phyloP scores from a whole-genome alignment of 2,329 filamentous ascomycete genomes.

The Fusarium domesticum region DNA sequence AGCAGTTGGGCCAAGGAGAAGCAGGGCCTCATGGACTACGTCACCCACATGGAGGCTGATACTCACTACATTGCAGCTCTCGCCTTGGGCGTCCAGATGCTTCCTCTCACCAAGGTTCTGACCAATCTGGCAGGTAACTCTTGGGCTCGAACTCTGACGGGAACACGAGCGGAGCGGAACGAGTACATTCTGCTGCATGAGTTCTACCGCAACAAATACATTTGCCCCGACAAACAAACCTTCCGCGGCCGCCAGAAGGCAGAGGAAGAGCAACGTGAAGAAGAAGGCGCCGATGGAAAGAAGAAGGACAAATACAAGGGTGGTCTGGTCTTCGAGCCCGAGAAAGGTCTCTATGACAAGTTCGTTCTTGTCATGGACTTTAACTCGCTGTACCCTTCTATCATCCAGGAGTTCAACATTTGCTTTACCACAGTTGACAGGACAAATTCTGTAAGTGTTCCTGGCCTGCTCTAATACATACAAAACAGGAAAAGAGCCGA shows the following conservation, averaged over 20 bases:
- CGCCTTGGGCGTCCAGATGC: constrained; percentile 82
- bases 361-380: constrained; percentile 99
- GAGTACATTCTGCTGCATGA: constrained; percentile 99
- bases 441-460: constrained; percentile 58
- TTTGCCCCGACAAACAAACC: constrained; percentile 90
- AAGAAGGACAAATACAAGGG: constrained; percentile 99
- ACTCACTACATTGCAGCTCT: constrained; percentile 94
- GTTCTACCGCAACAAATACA: constrained; percentile 95
- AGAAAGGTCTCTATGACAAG: constrained; percentile 96
- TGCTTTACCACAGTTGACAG: constrained; percentile 98
- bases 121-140: constrained; percentile 98
- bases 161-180: constrained; percentile 94
- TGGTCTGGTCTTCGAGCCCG: constrained; percentile 95
- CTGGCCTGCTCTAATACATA: too few relatives aligned
- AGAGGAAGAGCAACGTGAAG: constrained; percentile 68
- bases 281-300: constrained; percentile 71
- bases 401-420: constrained; percentile 99
- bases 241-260: constrained; percentile 71
- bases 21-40: constrained; percentile 86
- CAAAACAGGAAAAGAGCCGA: too few relatives aligned
- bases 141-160: constrained; percentile 92
- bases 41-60: constrained; percentile 91
- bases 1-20: constrained; percentile 77
- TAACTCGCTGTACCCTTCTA: constrained; percentile 97
- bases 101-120: constrained; percentile 89